Evolutionary conservation across 2,329 filamentous ascomycete species (phyloP), one percentile per base, ranked within the genome.

Genomic region (Botrytis tulipae): DNA sequence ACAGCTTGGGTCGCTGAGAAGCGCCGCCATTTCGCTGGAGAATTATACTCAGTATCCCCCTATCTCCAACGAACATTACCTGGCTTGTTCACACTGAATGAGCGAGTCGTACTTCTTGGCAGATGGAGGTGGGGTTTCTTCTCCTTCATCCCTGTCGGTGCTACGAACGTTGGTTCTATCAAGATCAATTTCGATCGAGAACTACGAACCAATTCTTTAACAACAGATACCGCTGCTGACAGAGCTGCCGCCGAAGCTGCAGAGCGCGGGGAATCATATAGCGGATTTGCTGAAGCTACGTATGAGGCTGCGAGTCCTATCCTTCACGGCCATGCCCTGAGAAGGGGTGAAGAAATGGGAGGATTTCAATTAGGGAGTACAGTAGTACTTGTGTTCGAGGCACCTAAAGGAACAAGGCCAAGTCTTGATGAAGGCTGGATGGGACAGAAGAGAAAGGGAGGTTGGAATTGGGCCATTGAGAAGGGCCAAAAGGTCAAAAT

Each of bases 101-200:
- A 99, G 84, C 91, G 96, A 72, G 94, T 99, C 37, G 96, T 97
- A 1, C 89, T 99, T 0, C 87, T 99, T 1, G 96, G 96, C 29
- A 89, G 94, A 74, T 99, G 96, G 96, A 92, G 95, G 73, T 97
- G 94, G 89, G 96, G 96, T 29, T 98, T 99, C 88, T 99, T 99
- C 86, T 93, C 91, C 77, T 98, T 94, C 84, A 95, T 94, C 0
- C 95, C 97, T 22, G 96, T 99, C 48, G 96, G 96, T 76, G 96
- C 96, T 12, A 99, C 96, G 35, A 99, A 99, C 79, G 96, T 99
- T 62, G 96, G 96, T 73, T 97, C 93, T 74, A 98, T 99, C 84
- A 93, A 93, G 81, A 89, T 99, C 85, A 98, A 99, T 84, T 99
- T 99, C 82, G 97, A 99, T 83, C 87, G 91, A 74, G 96, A 99